Evolutionary conservation across 1,139 yeast species (phyloP), one percentile per base, ranked within the genome.

Genomic region (Lizanozyma gosingica): DNA sequence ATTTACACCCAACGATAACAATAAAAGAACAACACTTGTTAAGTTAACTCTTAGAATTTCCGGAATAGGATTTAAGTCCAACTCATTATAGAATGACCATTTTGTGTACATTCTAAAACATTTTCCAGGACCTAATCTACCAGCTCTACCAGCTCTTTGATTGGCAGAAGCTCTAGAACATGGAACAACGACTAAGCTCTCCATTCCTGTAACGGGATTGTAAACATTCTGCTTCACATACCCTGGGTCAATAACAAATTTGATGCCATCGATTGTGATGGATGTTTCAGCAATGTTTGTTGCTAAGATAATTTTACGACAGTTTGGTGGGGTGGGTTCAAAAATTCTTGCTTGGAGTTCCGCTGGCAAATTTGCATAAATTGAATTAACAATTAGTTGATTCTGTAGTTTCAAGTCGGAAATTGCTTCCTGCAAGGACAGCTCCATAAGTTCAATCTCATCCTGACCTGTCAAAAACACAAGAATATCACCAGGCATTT

Each of bases 271-370:
- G 43, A 92, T 90, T 0, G 98, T 92, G 51, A 92, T 81, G 4
- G 97, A 90, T 0, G 98, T 92, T 58, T 92, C 98, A 0, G 98
- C 98, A 49, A 92, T 90, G 51, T 92, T 92, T 0, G 98, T 92
- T 0, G 98, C 97, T 41, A 92, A 65, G 1, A 92, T 95, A 6
- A 92, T 94, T 54, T 92, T 92, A 29, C 98, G 64, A 2, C 84
- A 63, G 15, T 78, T 77, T 4, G 71, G 68, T 0, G 96, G 96
- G 0, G 97, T 84, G 0, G 95, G 94, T 47, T 84, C 94, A 58
- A 92, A 92, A 37, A 92, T 87, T 48, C 71, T 73, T 16, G 79
- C 72, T 56, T 92, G 98, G 44, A 79, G 63, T 41, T 88, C 96
- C 4, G 90, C 73, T 0, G 97, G 97, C 41, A 92, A 63, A 43